These are phyloP conservation scores for Sequoia sempervirens DNA, from an alignment of 75 land plant genomes.

Conservation along the genomic window DNA sequence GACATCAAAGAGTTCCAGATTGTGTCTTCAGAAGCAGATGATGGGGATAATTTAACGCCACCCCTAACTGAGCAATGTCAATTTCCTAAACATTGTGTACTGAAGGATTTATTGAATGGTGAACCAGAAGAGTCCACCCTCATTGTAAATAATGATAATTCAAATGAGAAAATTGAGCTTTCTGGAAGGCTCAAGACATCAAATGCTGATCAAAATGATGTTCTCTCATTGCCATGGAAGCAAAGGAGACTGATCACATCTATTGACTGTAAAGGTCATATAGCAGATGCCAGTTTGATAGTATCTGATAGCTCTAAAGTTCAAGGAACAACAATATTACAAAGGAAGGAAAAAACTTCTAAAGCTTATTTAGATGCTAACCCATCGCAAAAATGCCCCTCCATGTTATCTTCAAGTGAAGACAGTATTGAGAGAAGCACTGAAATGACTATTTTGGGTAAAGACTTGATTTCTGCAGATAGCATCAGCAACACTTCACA, in stretches of 20 bases:
- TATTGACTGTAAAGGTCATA: not conserved
- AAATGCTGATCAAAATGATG: not conserved
- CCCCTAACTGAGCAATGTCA: not conserved
- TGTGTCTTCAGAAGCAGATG: not conserved
- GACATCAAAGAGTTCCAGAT: not conserved
- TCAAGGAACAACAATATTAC: not conserved
- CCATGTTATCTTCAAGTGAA: not conserved
- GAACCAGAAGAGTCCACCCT: not conserved
- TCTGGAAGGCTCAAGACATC: not conserved
- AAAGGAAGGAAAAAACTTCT: not conserved
- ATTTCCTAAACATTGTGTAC: not conserved
- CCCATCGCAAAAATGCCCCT: not conserved
- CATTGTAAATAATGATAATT: not conserved
- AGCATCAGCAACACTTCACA: conserved; percentile 1
- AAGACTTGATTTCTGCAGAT: conserved; percentile 1
- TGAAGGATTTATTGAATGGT: not conserved
- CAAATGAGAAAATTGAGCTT: not conserved
- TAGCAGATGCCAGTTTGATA: not conserved
- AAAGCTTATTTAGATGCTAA: not conserved
- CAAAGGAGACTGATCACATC: not conserved
- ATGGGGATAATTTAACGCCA: not conserved
- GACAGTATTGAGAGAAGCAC: not conserved
- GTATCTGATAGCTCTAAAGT: not conserved
- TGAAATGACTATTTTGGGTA: not conserved
- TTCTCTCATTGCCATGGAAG: not conserved